Percentiles rank a stretch among this genome's conserved stretches.
These are phyloP conservation scores for Ophiorrhiza pumila DNA, from an alignment of 257 asterid genomes.

Conservation along the genomic window DNA sequence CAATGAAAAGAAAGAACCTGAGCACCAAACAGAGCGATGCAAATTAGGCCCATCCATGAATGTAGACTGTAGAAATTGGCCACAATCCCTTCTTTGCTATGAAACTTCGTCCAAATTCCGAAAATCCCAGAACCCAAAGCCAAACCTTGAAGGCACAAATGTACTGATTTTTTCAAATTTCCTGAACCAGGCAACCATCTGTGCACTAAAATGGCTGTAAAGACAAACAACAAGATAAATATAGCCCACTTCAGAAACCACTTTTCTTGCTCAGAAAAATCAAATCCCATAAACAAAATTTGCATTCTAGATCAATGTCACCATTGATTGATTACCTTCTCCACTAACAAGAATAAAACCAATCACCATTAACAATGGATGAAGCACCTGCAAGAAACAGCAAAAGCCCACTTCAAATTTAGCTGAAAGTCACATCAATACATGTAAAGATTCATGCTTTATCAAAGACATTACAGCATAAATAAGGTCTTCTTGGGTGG, in stretches of 20 bases:
- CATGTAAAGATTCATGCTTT: conserved; percentile 6
- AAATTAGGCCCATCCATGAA: conserved; percentile 88
- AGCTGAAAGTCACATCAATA: conserved; percentile 9
- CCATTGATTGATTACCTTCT: conserved; percentile 57
- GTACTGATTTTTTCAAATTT: conserved; percentile 71
- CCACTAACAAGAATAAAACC: conserved; percentile 87
- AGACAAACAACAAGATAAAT: conserved; percentile 4
- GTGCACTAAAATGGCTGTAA: conserved; percentile 80
- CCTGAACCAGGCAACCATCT: conserved; percentile 88
- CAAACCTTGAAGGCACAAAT: conserved; percentile 81
- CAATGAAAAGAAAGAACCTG: conserved; percentile 48
- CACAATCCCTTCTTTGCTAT: conserved; percentile 69
- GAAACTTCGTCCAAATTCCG: conserved; percentile 86
- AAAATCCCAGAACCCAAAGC: conserved; percentile 84
- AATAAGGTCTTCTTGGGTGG: conserved; percentile 55
- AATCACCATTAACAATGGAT: conserved; percentile 85
- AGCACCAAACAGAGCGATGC: conserved; percentile 70
- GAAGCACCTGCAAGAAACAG: conserved; percentile 56
- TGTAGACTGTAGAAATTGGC: conserved; percentile 86
- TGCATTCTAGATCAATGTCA: background rate
- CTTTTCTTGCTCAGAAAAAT: background rate
- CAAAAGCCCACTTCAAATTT: background rate
- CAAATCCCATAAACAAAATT: conserved; percentile 11
- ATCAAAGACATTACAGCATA: conserved; percentile 43
- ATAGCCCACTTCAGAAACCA: conserved; percentile 8